phyloP scores from a whole-genome alignment of 345 rosid species.

The Linum lewisii region DNA sequence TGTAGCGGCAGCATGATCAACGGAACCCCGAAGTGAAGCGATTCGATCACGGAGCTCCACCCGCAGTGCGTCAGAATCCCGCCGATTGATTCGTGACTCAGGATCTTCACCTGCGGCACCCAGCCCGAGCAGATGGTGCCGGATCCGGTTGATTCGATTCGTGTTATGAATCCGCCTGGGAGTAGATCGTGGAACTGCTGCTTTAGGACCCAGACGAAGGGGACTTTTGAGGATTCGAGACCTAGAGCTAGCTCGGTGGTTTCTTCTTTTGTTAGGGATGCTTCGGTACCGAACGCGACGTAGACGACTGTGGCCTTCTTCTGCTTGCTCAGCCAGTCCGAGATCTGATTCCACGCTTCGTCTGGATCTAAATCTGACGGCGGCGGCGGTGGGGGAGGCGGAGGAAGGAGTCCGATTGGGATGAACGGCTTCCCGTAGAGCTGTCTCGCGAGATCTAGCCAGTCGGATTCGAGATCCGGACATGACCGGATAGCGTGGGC shows the following conservation, averaged over 20 bases:
- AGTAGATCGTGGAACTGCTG: neutral
- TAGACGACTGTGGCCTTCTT: constrained; percentile 30
- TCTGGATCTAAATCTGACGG: no score
- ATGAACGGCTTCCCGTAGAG: constrained; percentile 19
- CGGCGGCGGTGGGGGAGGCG: no score
- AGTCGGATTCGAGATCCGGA: constrained; percentile 19
- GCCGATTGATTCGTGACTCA: constrained; percentile 17
- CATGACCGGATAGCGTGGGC: constrained; percentile 11
- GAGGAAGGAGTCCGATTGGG: constrained; percentile 14
- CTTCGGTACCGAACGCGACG: constrained; percentile 43
- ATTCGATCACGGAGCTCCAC: constrained; percentile 21
- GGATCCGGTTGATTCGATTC: neutral
- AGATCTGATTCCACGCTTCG: constrained; percentile 19
- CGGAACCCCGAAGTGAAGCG: constrained; percentile 11
- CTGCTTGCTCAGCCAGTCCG: constrained; percentile 34
- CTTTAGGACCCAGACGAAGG: constrained; percentile 38
- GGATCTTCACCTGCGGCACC: constrained; percentile 18
- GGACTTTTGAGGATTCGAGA: constrained; percentile 30
- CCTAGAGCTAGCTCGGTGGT: constrained; percentile 33
- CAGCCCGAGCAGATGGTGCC: constrained; percentile 16
- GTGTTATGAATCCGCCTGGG: constrained; percentile 9
- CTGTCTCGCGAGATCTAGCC: constrained; percentile 12
- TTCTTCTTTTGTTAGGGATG: constrained; percentile 21
- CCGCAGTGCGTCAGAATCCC: constrained; percentile 27
- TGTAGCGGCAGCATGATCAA: constrained; percentile 12